A percentile compares a stretch with the other conserved stretches of the same genome.
Conservation (phyloP, 192 early-diverging fungal species). For the Phlyctochytrium bullatum region DNA sequence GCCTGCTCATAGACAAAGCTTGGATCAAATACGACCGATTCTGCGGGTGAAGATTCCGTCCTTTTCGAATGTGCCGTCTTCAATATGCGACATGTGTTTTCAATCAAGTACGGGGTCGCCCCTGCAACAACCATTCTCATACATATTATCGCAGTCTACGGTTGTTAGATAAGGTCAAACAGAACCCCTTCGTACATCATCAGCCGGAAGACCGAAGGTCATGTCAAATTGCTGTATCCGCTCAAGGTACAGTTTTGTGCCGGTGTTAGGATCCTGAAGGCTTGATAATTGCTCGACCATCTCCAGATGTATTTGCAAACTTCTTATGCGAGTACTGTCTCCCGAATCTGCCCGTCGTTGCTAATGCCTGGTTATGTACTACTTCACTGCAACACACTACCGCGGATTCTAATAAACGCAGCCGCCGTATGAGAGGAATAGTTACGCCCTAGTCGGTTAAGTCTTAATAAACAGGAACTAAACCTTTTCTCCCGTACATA, state of each 20-base stretch:
- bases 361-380: too few relatives aligned
- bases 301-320: constrained; percentile 15
- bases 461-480: background rate
- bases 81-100: constrained; percentile 24
- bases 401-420: too few relatives aligned
- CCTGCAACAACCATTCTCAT: constrained; percentile 45
- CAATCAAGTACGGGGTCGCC: constrained; percentile 23
- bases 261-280: constrained; percentile 13
- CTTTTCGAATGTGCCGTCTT: too few relatives aligned
- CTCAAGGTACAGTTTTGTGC: constrained; percentile 23
- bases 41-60: too few relatives aligned
- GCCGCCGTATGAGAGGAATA: too few relatives aligned
- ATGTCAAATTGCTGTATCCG: constrained; percentile 41
- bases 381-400: too few relatives aligned
- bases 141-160: constrained; percentile 21
- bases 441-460: too few relatives aligned
- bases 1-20: constrained; percentile 26
- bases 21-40: constrained; percentile 19
- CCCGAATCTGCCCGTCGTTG: too few relatives aligned
- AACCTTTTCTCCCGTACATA: constrained; percentile 27
- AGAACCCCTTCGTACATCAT: constrained; percentile 6
- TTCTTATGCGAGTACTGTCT: too few relatives aligned
- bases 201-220: constrained; percentile 13
- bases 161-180: background rate
- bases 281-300: constrained; percentile 15